Conservation (phyloP, 306 rosid genomes). For the Luffa acutangula region DNA sequence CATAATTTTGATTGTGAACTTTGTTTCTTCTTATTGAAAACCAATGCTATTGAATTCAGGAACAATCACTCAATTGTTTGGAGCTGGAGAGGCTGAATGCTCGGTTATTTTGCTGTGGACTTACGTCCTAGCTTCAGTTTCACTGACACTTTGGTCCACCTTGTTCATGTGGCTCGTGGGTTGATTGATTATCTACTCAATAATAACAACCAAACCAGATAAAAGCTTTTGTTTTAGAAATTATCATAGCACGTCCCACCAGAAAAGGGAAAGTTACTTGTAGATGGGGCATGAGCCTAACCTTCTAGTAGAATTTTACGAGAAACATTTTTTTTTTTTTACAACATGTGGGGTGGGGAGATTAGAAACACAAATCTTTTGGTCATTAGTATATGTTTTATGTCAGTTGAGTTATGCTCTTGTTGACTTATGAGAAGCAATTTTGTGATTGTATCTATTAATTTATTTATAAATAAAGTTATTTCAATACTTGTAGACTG, state of each 20-base stretch:
- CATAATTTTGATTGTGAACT: background rate
- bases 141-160: constrained; percentile 72
- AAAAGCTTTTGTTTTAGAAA: too few species aligned
- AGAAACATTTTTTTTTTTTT: background rate
- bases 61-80: constrained; percentile 63
- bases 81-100: constrained; percentile 69
- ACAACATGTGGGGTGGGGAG: too few species aligned
- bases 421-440: too few species aligned
- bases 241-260: too few species aligned
- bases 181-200: background rate
- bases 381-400: too few species aligned
- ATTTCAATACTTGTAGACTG: too few species aligned
- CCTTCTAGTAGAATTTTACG: background rate
- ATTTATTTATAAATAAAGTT: background rate
- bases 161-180: constrained; percentile 59
- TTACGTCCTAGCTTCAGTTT: constrained; percentile 47
- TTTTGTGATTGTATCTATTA: background rate
- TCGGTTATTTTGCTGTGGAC: constrained; percentile 63
- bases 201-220: background rate
- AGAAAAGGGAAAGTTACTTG: background rate
- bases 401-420: too few species aligned
- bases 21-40: background rate
- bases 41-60: constrained; percentile 18
- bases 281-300: background rate
- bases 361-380: too few species aligned